A percentile compares a stretch with the other conserved stretches of the same genome.
These are phyloP conservation scores for Volvox carteri DNA, from an alignment of 163 green algal genomes.

Conservation along the genomic window DNA sequence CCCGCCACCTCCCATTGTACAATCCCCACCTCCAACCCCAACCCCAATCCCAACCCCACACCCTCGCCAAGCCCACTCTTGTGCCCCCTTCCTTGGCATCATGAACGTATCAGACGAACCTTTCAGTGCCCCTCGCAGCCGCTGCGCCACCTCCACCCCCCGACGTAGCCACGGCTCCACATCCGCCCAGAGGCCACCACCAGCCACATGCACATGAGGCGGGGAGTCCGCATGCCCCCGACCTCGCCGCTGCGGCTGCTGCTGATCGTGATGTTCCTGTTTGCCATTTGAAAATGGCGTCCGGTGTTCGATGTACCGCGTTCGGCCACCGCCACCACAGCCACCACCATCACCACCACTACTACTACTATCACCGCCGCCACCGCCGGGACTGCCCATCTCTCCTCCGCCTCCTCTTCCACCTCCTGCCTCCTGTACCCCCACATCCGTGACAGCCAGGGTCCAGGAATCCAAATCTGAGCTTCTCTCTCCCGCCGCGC, in stretches of 20 bases:
- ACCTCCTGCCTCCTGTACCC: background rate
- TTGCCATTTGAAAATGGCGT: background rate
- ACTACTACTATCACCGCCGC: background rate
- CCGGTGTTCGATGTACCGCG: background rate
- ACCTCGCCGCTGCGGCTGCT: background rate
- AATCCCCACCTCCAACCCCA: too few relatives aligned
- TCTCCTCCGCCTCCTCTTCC: background rate
- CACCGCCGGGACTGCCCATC: background rate
- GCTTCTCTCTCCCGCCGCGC: too few relatives aligned
- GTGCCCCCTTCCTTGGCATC: background rate
- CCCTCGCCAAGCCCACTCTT: too few relatives aligned
- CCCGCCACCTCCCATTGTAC: too few relatives aligned
- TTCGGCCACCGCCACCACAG: background rate
- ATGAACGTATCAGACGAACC: constrained; percentile 11
- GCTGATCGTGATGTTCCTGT: background rate
- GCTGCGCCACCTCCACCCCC: constrained; percentile 58
- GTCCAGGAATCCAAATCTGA: too few relatives aligned
- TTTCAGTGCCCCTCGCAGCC: constrained; percentile 39
- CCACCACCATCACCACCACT: background rate
- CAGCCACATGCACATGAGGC: constrained; percentile 33
- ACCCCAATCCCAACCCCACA: too few relatives aligned
- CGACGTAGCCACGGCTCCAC: constrained; percentile 48
- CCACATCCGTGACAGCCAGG: too few relatives aligned
- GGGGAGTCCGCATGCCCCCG: background rate
- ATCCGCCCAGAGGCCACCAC: constrained; percentile 26